These are phyloP conservation scores for Podospora bellae-mahoneyi DNA, from an alignment of 495 filamentous ascomycete species.

Conservation along the genomic window DNA sequence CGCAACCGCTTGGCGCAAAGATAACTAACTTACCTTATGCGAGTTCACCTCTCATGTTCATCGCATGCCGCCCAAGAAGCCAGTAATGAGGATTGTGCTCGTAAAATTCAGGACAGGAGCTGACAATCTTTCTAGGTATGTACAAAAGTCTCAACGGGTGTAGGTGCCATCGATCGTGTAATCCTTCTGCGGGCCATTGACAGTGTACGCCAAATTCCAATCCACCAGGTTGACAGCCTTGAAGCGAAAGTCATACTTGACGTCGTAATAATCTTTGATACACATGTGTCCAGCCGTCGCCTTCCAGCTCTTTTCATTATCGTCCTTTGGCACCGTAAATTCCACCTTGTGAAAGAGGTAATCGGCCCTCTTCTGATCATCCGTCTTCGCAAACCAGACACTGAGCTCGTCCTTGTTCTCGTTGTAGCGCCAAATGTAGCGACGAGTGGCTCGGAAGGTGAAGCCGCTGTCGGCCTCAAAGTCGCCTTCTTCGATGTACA, in stretches of 20 bases:
- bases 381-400: constrained; percentile 63
- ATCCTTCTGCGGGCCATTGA: constrained; percentile 66
- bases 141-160: constrained; percentile 22
- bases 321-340: constrained; percentile 30
- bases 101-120: neutral
- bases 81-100: no score
- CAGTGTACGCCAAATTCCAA: constrained; percentile 58
- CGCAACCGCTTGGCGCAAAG: neutral
- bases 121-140: neutral
- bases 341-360: constrained; percentile 63
- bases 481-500: constrained; percentile 62
- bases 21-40: no score
- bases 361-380: constrained; percentile 55
- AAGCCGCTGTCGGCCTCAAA: constrained; percentile 50
- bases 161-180: constrained; percentile 57
- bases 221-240: constrained; percentile 47
- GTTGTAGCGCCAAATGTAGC: constrained; percentile 58
- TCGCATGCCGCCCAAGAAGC: no score
- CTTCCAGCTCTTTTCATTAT: constrained; percentile 42
- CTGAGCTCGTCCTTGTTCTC: constrained; percentile 53
- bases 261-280: constrained; percentile 61
- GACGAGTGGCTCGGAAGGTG: constrained; percentile 48
- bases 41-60: no score
- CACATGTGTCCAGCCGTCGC: constrained; percentile 62
- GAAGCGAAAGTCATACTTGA: constrained; percentile 59